Evolutionary conservation across 2,329 filamentous ascomycete species (phyloP).

Genomic region (Lasiodiplodia theobromae): DNA sequence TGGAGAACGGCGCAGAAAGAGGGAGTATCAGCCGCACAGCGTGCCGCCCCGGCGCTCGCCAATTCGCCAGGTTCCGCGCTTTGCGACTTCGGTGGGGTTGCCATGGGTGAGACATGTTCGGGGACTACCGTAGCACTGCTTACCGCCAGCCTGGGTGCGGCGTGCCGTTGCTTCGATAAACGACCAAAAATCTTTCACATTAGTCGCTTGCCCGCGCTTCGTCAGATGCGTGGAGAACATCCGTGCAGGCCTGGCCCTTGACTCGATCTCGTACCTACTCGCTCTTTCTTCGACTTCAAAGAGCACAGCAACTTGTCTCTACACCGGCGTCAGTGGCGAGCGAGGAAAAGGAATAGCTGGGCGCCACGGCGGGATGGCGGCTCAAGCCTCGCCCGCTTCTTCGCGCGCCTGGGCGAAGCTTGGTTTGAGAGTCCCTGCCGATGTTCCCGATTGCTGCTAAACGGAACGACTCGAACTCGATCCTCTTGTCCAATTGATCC

Average conservation of each 20-base stretch:
- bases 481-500: not conserved
- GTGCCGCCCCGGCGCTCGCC: not conserved
- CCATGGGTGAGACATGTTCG: not conserved
- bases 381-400: slow-evolving; percentile 22
- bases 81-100: not conserved
- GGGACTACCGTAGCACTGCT: not conserved
- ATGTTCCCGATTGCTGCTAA: not conserved
- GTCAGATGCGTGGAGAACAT: not conserved
- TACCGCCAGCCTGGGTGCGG: slow-evolving; percentile 9
- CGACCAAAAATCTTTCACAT: not conserved
- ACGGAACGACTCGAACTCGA: not conserved
- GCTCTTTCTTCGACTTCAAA: slow-evolving; percentile 3
- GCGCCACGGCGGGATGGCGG: slow-evolving; percentile 13
- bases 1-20: not conserved
- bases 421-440: not conserved
- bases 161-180: not conserved
- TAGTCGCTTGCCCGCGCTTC: not conserved
- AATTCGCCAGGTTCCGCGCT: slow-evolving; percentile 10
- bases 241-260: not conserved
- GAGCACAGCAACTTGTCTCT: not conserved
- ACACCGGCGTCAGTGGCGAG: slow-evolving; percentile 12
- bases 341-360: not conserved
- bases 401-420: slow-evolving; percentile 17
- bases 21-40: slow-evolving; percentile 5
- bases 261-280: not conserved